A percentile compares a stretch with the other conserved stretches of the same genome.
Conservation (phyloP, 495 filamentous ascomycete species). For the Astrothelium macrocarpum region DNA sequence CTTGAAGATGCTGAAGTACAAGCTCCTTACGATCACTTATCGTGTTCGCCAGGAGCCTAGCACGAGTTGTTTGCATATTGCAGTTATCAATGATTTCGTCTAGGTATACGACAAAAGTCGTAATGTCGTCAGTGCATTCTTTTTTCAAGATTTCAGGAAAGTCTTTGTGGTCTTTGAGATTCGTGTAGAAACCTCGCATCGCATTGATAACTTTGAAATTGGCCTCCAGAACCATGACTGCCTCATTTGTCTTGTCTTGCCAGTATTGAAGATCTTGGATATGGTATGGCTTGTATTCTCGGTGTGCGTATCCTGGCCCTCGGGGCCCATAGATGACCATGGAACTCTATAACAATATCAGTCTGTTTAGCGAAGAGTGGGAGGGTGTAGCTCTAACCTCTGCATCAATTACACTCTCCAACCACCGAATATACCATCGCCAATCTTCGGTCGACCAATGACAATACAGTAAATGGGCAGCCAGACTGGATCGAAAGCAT, state of each 20-base stretch:
- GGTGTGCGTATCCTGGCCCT: slow-evolving; percentile 14
- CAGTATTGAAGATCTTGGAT: slow-evolving; percentile 31
- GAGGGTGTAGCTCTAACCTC: slow-evolving; percentile 22
- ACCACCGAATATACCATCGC: slow-evolving; percentile 34
- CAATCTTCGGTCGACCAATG: slow-evolving; percentile 38
- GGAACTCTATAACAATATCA: slow-evolving; percentile 8
- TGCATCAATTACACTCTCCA: slow-evolving; percentile 31
- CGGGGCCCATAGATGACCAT: slow-evolving; percentile 22
- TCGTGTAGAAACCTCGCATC: slow-evolving; percentile 30
- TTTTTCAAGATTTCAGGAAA: slow-evolving; percentile 19
- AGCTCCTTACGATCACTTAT: slow-evolving; percentile 18
- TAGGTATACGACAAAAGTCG: slow-evolving; percentile 28
- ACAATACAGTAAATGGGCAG: slow-evolving; percentile 25
- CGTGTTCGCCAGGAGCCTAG: neutral
- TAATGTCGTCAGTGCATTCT: slow-evolving; percentile 24
- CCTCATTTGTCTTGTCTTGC: slow-evolving; percentile 33
- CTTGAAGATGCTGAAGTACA: slow-evolving; percentile 6
- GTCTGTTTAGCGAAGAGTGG: neutral
- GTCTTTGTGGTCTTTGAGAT: slow-evolving; percentile 25
- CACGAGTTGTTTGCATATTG: slow-evolving; percentile 31
- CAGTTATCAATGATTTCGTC: slow-evolving; percentile 31
- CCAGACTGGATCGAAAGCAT: slow-evolving; percentile 16
- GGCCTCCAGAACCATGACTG: slow-evolving; percentile 32
- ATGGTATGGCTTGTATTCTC: slow-evolving; percentile 23
- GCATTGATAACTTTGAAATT: slow-evolving; percentile 33